A percentile compares a stretch with the other conserved stretches of the same genome.
Evolutionary conservation across 345 rosid genomes (phyloP).

Genomic region (Garcia nutans): DNA sequence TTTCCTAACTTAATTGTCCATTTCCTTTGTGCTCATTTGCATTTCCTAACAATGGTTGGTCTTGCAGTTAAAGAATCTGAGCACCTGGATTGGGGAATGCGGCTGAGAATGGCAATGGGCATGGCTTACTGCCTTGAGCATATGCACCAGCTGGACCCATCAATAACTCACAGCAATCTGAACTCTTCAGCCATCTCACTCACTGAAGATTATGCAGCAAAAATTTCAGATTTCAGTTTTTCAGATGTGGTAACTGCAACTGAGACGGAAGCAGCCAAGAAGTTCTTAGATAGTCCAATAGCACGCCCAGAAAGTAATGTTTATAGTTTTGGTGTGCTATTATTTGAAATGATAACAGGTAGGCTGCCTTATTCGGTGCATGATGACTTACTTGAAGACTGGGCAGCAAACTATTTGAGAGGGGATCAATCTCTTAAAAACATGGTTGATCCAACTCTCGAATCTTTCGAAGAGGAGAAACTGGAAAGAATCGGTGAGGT

Average conservation of each 20-base stretch:
- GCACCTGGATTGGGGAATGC: slow-evolving; percentile 82
- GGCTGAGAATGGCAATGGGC: slow-evolving; percentile 83
- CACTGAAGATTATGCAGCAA: slow-evolving; percentile 93
- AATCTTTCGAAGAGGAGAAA: slow-evolving; percentile 50
- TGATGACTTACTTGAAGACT: slow-evolving; percentile 41
- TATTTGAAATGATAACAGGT: slow-evolving; percentile 77
- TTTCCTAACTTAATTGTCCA: not conserved
- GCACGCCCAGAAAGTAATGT: slow-evolving; percentile 50
- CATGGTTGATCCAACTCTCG: slow-evolving; percentile 69
- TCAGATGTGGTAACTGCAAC: slow-evolving; percentile 46
- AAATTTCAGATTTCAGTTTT: slow-evolving; percentile 74
- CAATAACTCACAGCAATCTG: slow-evolving; percentile 54
- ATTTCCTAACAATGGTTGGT: not conserved
- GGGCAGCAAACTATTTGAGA: slow-evolving; percentile 50
- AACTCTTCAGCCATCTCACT: slow-evolving; percentile 71
- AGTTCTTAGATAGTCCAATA: slow-evolving; percentile 42
- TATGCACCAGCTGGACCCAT: slow-evolving; percentile 82
- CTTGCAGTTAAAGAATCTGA: slow-evolving; percentile 77
- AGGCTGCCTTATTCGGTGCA: slow-evolving; percentile 57
- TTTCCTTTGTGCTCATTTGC: not conserved
- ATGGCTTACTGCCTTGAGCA: slow-evolving; percentile 88
- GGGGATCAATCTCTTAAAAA: slow-evolving; percentile 42
- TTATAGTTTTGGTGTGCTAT: slow-evolving; percentile 62
- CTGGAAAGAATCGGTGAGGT: slow-evolving; percentile 55
- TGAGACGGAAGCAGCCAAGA: slow-evolving; percentile 38